Percentiles rank a stretch among this genome's conserved stretches.
Conservation (phyloP, 345 rosid genomes). For the Populus euphratica region DNA sequence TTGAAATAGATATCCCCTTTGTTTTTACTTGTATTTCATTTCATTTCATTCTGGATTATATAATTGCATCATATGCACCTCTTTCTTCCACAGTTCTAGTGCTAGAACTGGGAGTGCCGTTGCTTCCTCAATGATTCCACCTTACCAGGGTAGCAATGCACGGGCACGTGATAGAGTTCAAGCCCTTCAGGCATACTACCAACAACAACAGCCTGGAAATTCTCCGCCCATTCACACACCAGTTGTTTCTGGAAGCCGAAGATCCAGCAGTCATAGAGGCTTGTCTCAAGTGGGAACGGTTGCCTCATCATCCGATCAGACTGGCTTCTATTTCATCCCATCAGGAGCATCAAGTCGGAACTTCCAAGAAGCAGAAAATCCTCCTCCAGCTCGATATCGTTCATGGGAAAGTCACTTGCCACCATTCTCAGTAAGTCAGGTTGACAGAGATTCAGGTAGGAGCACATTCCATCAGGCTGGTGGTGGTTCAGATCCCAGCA, state of each 20-base stretch:
- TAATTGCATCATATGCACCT: background rate
- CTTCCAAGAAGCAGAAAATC: slow-evolving; percentile 44
- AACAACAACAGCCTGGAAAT: slow-evolving; percentile 54
- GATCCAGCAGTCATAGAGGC: slow-evolving; percentile 54
- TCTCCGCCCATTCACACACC: slow-evolving; percentile 58
- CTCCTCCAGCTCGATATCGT: slow-evolving; percentile 8
- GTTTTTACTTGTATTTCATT: background rate
- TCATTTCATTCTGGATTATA: background rate
- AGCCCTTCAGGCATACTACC: slow-evolving; percentile 93
- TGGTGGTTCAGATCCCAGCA: slow-evolving; percentile 39
- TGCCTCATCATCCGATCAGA: slow-evolving; percentile 68
- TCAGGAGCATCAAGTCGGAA: slow-evolving; percentile 43
- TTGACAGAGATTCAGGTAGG: slow-evolving; percentile 65
- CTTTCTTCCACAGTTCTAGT: slow-evolving; percentile 42
- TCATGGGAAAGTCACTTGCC: slow-evolving; percentile 39
- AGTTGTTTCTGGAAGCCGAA: slow-evolving; percentile 41
- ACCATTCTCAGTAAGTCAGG: slow-evolving; percentile 50
- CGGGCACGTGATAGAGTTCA: slow-evolving; percentile 84
- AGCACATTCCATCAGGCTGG: slow-evolving; percentile 52
- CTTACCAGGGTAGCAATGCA: slow-evolving; percentile 87
- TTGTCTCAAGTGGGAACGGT: slow-evolving; percentile 49
- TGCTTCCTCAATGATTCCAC: slow-evolving; percentile 58
- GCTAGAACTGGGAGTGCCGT: slow-evolving; percentile 71
- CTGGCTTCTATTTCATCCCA: slow-evolving; percentile 63
- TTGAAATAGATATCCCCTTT: background rate